Conservation (phyloP, 345 rosid species). For the Eucalyptus brandiana region DNA sequence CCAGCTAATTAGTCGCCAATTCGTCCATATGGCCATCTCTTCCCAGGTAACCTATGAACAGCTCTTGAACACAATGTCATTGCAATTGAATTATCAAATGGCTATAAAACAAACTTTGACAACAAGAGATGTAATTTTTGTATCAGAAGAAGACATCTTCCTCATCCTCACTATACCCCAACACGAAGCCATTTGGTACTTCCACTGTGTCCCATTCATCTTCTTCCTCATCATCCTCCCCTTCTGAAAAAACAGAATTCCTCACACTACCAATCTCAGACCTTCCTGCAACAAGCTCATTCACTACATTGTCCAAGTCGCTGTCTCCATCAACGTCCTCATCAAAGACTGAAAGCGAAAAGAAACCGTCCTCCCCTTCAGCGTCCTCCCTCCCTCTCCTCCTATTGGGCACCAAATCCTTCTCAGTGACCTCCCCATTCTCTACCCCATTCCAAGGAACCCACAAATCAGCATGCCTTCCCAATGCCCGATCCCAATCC, state of each 20-base stretch:
- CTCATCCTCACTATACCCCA: constrained; percentile 35
- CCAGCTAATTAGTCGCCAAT: background rate
- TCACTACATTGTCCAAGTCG: constrained; percentile 23
- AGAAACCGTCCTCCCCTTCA: constrained; percentile 17
- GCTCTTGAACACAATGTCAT: background rate
- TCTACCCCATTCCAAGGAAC: constrained; percentile 80
- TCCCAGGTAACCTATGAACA: background rate
- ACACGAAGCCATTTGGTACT: constrained; percentile 14
- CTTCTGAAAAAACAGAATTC: constrained; percentile 62
- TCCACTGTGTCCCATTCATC: constrained; percentile 19
- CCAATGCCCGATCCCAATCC: constrained; percentile 55
- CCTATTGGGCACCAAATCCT: constrained; percentile 56
- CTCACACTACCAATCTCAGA: constrained; percentile 32
- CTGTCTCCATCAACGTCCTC: constrained; percentile 7
- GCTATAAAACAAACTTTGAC: background rate
- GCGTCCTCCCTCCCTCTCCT: constrained; percentile 17
- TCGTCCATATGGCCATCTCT: background rate
- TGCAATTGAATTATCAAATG: background rate
- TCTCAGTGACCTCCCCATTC: constrained; percentile 57
- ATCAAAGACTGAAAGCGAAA: constrained; percentile 31
- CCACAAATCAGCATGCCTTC: constrained; percentile 81
- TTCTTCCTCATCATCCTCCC: constrained; percentile 18
- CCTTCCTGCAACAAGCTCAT: constrained; percentile 31
- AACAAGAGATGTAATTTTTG: background rate
- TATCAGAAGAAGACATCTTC: background rate